Base-by-base conservation (phyloP, 2,329 filamentous ascomycete species). In the Aspergillus flavus region DNA sequence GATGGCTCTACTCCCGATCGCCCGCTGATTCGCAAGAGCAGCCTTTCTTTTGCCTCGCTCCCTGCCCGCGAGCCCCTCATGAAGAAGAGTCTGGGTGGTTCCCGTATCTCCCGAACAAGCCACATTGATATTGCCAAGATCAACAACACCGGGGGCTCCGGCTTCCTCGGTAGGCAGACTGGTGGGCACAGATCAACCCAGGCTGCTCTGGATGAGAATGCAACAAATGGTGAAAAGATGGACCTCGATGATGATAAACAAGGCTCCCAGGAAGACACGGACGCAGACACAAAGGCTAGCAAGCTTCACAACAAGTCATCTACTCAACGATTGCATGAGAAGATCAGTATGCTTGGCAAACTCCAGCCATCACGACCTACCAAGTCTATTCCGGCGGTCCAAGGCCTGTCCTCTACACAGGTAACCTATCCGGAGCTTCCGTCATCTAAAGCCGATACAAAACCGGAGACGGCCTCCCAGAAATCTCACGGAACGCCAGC, bases 261-360 rank as follows among this genome's bases (percentile, higher is more conserved):
- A 75, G 81, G n/a, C 73, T 73, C 77, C 26, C 77, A 82, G 2
- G 64, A 67, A 53, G 72, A 81, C 36, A 34, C 48, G 2, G 84
- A 87, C 45, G 76, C 76, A 10, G 79, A 83, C 19, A 76, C 79
- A 1, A 84, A 84, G 50, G 82, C 83, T 34, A 83, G 85, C 6
- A 86, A 84, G 68, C 77, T 85, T 2, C 90, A 94, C 72, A 93
- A 89, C 78, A 96, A 96, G 76, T 94, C 93, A 0, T 96, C 95
- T n/a, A 97, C 95, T 0, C 94, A 98, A 76, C 86, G 92, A 50
- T 83, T 99, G 19, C 93, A 97, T 68, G 94, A 98, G 71, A 93
- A 94, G 71, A 98, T 99, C 71, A 96, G 89, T 66, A 86, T 89
- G 83, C 83, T 91, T 45, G 86, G 85, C 41, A 83, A 89, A 77